Conservation (phyloP, 2,329 filamentous ascomycete genomes). For the Pseudomassariella vexata region DNA sequence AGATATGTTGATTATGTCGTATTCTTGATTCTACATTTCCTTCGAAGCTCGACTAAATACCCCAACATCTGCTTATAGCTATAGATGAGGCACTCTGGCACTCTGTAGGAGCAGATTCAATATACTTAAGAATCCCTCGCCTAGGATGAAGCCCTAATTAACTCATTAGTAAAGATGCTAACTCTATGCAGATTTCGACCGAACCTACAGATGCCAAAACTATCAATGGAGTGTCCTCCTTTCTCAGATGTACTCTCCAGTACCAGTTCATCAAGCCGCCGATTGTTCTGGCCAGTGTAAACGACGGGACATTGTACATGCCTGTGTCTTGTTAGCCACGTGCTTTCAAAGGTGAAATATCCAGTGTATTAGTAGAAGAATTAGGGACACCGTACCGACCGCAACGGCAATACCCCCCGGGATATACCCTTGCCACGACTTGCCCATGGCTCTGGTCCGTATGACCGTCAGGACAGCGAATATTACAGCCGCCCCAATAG, state of each 20-base stretch:
- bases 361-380: not conserved
- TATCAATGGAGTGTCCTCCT: slow-evolving; percentile 70
- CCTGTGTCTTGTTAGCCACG: slow-evolving; percentile 40
- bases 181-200: not conserved
- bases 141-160: slow-evolving; percentile 75
- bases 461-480: slow-evolving; percentile 68
- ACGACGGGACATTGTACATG: slow-evolving; percentile 97
- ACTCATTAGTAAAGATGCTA: not conserved
- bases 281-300: slow-evolving; percentile 81
- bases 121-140: slow-evolving; percentile 88
- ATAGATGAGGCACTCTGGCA: slow-evolving; percentile 68
- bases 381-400: slow-evolving; percentile 58
- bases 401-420: slow-evolving; percentile 95
- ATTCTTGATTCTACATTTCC: too few relatives aligned
- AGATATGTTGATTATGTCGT: too few relatives aligned
- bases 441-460: slow-evolving; percentile 53
- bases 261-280: slow-evolving; percentile 73
- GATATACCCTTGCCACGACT: slow-evolving; percentile 67
- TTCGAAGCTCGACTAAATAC: too few relatives aligned
- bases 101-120: slow-evolving; percentile 81
- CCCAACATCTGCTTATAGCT: too few relatives aligned
- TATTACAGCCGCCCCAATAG: slow-evolving; percentile 65
- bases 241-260: slow-evolving; percentile 55
- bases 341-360: slow-evolving; percentile 1
- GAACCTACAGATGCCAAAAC: slow-evolving; percentile 67